Conservation (phyloP, 495 filamentous ascomycete genomes). For the Massariosphaeria phaeospora region DNA sequence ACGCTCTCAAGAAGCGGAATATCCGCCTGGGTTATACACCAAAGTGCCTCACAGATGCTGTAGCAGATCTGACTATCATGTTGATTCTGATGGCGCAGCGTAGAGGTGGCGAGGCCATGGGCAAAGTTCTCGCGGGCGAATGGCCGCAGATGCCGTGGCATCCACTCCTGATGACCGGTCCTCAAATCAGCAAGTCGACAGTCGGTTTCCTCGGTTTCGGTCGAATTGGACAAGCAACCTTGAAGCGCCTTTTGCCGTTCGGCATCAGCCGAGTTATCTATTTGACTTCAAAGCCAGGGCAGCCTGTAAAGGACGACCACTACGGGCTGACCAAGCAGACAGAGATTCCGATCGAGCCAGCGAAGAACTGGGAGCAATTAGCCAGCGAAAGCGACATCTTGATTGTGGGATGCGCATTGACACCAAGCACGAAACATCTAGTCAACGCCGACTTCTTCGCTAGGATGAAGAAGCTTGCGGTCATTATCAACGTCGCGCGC, state of each 20-base stretch:
- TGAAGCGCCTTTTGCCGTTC: slow-evolving; percentile 22
- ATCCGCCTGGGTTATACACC: slow-evolving; percentile 26
- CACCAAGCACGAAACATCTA: slow-evolving; percentile 22
- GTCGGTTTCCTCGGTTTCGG: slow-evolving; percentile 27
- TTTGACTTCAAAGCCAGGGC: slow-evolving; percentile 13
- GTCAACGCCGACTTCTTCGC: slow-evolving; percentile 18
- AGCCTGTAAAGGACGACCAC: slow-evolving; percentile 16
- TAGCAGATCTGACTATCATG: slow-evolving; percentile 24
- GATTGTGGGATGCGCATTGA: slow-evolving; percentile 18
- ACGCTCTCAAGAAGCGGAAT: slow-evolving; percentile 11
- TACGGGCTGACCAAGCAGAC: slow-evolving; percentile 5
- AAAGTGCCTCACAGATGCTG: slow-evolving; percentile 21
- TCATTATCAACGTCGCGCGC: slow-evolving; percentile 26
- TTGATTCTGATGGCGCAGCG: slow-evolving; percentile 25
- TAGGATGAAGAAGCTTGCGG: slow-evolving; percentile 24
- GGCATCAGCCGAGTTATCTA: slow-evolving; percentile 17
- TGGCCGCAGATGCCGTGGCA: slow-evolving; percentile 29
- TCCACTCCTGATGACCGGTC: slow-evolving; percentile 23
- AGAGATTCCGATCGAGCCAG: slow-evolving; percentile 8
- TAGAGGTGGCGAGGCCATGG: slow-evolving; percentile 20
- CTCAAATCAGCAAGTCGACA: slow-evolving; percentile 14
- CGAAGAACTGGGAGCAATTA: slow-evolving; percentile 12
- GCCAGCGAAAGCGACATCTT: slow-evolving; percentile 25
- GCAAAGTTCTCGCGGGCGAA: slow-evolving; percentile 19
- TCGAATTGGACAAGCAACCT: slow-evolving; percentile 20